Percentiles rank a stretch among this genome's conserved stretches.
phyloP scores from a whole-genome alignment of 208 protist species.

The Trypanosoma cruzi region DNA sequence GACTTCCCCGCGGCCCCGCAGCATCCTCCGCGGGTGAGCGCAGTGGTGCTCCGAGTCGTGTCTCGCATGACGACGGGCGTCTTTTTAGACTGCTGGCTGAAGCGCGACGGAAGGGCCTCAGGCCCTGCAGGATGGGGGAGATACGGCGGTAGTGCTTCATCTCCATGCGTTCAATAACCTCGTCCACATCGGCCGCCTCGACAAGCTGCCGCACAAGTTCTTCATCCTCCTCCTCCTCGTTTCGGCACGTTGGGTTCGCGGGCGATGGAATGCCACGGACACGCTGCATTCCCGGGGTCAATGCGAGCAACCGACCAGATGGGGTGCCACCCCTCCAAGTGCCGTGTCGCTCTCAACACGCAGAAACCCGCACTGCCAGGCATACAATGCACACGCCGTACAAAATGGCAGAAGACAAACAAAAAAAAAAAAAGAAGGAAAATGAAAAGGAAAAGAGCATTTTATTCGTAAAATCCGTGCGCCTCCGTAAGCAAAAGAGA shows the following conservation, averaged over 20 bases:
- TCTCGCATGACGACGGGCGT: neutral
- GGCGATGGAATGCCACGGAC: neutral
- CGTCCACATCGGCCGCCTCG: slow-evolving; percentile 65
- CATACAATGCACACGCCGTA: neutral
- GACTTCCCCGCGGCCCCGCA: neutral
- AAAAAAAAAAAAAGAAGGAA: neutral
- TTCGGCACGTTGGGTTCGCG: neutral
- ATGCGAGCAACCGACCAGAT: neutral
- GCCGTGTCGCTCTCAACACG: neutral
- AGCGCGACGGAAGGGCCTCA: slow-evolving; percentile 37
- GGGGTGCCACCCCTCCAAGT: neutral
- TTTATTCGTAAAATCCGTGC: neutral
- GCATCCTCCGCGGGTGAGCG: neutral
- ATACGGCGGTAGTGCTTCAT: slow-evolving; percentile 50
- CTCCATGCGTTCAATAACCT: slow-evolving; percentile 68
- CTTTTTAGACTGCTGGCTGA: too few species aligned
- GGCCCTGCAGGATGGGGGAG: slow-evolving; percentile 35
- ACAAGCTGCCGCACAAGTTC: slow-evolving; percentile 77
- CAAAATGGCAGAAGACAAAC: neutral
- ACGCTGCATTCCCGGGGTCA: neutral
- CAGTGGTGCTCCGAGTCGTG: neutral
- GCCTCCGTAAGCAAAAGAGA: neutral
- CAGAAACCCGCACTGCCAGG: neutral
- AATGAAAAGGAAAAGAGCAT: too few species aligned
- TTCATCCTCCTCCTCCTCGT: slow-evolving; percentile 26